Evolutionary conservation across 1,284 basidiomycete species (phyloP), one percentile per base, ranked within the genome.

Genomic region (Cystobasidium slooffiae): DNA sequence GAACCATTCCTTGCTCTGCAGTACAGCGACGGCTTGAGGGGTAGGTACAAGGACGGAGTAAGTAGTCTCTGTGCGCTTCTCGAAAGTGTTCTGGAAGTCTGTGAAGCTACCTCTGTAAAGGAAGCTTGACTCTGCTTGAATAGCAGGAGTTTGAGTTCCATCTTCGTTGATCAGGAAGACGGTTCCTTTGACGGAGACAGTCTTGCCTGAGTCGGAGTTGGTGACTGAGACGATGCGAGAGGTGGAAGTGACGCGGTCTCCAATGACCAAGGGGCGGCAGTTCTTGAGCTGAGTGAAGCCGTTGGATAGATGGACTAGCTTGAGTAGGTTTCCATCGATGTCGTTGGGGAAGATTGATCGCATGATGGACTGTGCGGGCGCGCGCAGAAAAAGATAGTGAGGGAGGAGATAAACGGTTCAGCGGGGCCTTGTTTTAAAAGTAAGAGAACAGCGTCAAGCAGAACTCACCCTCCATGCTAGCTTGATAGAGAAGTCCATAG

Each of bases 401-500:
- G 14, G 43, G 65, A 47, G 52, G n/a, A 20, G 55, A 1, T 14
- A 18, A 22, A 49, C 8, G 47, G 31, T n/a, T 61, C 52, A 37
- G 43, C 6, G 12, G 9, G 47, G 47, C 72, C 10, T 39, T 67
- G 49, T 24, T 7, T 10, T 1, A 1, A 14, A 12, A 8, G 3
- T 20, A 6, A 39, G 24, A 64, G 44, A 62, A 31, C 5, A 31
- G 31, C 31, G 31, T 31, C 12, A 65, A 6, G 10, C 8, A 24
- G 39, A 20, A 83, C 89, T 78, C 81, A 92, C 92, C 89, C 94
- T 89, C 95, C 96, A 98, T 56, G 95, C 94, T 62, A 94, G 91
- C 75, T 98, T 95, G 81, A 99, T 99, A 70, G 94, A 94, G 81
- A 97, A 98, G 85, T 99, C 97, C 93, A 99, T 97, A 0, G 96